Conservation (phyloP, 2,329 filamentous ascomycete genomes). For the Macrophomina phaseolina region DNA sequence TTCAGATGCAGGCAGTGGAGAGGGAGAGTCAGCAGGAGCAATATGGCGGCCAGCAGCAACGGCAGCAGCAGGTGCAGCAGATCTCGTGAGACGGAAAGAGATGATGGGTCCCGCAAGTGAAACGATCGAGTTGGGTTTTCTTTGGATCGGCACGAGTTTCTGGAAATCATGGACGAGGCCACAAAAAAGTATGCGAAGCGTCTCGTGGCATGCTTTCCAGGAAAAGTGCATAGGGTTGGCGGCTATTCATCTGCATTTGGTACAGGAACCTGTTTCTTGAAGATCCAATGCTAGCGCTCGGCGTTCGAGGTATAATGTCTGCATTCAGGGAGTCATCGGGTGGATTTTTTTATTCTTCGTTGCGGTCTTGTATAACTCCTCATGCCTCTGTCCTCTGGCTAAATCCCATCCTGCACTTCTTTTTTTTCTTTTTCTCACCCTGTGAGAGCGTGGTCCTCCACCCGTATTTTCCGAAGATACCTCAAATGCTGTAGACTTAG, state of each 20-base stretch:
- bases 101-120: not conserved
- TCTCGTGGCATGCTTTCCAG: not conserved
- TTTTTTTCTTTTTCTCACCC: not conserved
- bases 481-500: constrained; percentile 16
- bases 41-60: not conserved
- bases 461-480: constrained; percentile 14
- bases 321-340: constrained; percentile 5
- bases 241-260: not conserved
- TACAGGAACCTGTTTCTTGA: not conserved
- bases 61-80: constrained; percentile 1
- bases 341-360: not conserved
- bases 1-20: constrained; percentile 9
- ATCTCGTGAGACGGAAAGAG: not conserved
- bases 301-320: constrained; percentile 12
- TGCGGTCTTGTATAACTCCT: not conserved
- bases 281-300: not conserved
- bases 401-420: not conserved
- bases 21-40: not conserved
- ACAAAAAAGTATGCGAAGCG: not conserved
- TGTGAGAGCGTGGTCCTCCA: not conserved
- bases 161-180: not conserved
- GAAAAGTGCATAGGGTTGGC: constrained; percentile 12
- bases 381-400: not conserved
- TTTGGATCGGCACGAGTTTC: not conserved
- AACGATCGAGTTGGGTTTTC: not conserved